A percentile compares a stretch with the other conserved stretches of the same genome.
Conservation (phyloP, 257 asterid genomes). For the Cordia subcordata region DNA sequence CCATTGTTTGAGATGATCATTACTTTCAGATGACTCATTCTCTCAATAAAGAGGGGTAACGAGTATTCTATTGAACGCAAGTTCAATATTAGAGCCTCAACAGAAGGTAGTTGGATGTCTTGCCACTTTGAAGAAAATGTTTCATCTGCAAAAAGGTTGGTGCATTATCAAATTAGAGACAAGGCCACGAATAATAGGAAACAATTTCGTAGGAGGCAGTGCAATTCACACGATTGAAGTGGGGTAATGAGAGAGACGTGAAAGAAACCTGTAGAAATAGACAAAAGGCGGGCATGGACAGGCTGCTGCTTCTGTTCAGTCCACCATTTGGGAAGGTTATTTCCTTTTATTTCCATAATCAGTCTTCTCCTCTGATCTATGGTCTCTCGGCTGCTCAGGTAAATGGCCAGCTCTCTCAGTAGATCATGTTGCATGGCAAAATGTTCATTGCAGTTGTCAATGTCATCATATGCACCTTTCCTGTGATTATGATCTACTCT, state of each 20-base stretch:
- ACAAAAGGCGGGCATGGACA: constrained; percentile 17
- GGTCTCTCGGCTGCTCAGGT: constrained; percentile 14
- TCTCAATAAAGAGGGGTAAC: constrained; percentile 22
- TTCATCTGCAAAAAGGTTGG: constrained; percentile 19
- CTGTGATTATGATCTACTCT: background rate
- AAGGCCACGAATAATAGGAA: background rate
- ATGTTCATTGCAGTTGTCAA: constrained; percentile 24
- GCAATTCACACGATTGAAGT: background rate
- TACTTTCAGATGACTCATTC: constrained; percentile 21
- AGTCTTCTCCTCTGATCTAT: constrained; percentile 24
- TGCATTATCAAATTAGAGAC: background rate
- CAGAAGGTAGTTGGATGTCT: constrained; percentile 18
- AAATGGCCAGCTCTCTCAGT: constrained; percentile 29
- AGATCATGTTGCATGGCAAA: constrained; percentile 32
- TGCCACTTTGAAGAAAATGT: constrained; percentile 19
- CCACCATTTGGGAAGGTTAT: constrained; percentile 24
- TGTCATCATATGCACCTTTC: constrained; percentile 13
- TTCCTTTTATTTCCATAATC: constrained; percentile 18
- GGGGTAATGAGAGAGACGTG: background rate
- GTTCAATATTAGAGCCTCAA: constrained; percentile 28
- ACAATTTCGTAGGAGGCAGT: background rate
- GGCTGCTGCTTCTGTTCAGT: constrained; percentile 14
- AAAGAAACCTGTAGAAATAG: constrained; percentile 30
- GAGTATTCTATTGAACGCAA: constrained; percentile 16
- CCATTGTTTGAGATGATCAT: constrained; percentile 26